phyloP scores from a whole-genome alignment of 2,329 filamentous ascomycete species.

The Colletotrichum cereale region DNA sequence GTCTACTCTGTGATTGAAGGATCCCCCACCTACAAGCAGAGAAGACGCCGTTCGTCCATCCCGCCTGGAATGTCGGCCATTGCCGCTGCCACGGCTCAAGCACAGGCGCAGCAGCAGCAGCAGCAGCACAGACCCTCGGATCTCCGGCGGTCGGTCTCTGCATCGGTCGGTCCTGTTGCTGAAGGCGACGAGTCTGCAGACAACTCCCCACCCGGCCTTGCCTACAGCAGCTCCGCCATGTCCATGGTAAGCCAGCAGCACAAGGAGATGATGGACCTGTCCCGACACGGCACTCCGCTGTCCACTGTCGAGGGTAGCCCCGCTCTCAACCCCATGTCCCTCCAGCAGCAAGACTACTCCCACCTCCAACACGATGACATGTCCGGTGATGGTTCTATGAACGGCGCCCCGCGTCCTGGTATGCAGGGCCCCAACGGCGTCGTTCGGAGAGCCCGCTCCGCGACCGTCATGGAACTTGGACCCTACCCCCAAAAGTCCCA shows the following conservation, averaged over 20 bases:
- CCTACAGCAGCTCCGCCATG: slow-evolving; percentile 78
- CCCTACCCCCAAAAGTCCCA: slow-evolving; percentile 98
- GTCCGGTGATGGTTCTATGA: slow-evolving; percentile 68
- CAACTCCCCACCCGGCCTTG: slow-evolving; percentile 82
- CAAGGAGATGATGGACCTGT: slow-evolving; percentile 85
- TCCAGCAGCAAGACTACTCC: slow-evolving; percentile 76
- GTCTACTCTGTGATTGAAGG: slow-evolving; percentile 97
- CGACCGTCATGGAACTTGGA: slow-evolving; percentile 95
- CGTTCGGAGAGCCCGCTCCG: slow-evolving; percentile 90
- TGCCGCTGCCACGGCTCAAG: slow-evolving; percentile 72
- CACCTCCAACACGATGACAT: slow-evolving; percentile 74
- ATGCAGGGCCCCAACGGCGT: slow-evolving; percentile 80
- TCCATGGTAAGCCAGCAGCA: slow-evolving; percentile 75
- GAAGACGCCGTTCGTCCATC: slow-evolving; percentile 92
- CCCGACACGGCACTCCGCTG: slow-evolving; percentile 90
- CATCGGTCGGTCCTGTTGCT: slow-evolving; percentile 83
- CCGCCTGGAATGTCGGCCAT: slow-evolving; percentile 81
- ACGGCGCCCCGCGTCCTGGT: slow-evolving; percentile 71
- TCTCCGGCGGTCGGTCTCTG: slow-evolving; percentile 89
- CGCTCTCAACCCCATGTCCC: slow-evolving; percentile 75
- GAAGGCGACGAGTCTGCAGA: slow-evolving; percentile 84
- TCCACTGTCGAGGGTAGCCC: slow-evolving; percentile 87
- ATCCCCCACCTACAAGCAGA: slow-evolving; percentile 98
- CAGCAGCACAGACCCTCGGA: slow-evolving; percentile 82
- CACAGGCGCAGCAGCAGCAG: slow-evolving; percentile 57